Conservation (phyloP, 805 yeast genomes). For the Saccharomycopsis guyanensis region DNA sequence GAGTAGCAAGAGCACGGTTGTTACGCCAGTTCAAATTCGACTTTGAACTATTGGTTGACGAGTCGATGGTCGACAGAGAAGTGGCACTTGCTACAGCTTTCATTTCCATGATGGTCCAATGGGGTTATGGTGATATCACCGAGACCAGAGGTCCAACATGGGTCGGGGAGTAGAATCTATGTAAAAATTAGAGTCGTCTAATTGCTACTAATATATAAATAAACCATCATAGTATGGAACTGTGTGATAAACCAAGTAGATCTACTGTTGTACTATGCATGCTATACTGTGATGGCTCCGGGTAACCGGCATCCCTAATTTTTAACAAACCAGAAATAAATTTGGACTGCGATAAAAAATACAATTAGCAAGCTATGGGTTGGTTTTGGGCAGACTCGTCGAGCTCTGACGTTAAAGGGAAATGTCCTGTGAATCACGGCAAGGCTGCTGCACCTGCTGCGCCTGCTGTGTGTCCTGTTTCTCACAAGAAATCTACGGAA, state of each 20-base stretch:
- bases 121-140: conserved; percentile 51
- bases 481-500: conserved; percentile 21
- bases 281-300: too few species aligned
- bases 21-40: conserved; percentile 55
- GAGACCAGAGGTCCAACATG: conserved; percentile 47
- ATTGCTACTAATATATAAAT: too few species aligned
- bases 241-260: too few species aligned
- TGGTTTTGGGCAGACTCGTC: conserved; percentile 74
- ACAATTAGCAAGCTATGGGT: conserved; percentile 51
- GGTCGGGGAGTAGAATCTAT: conserved; percentile 21
- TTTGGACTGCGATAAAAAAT: too few species aligned
- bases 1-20: conserved; percentile 47
- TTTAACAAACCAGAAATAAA: too few species aligned
- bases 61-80: conserved; percentile 38
- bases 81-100: conserved; percentile 54
- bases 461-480: conserved; percentile 34
- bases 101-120: conserved; percentile 56
- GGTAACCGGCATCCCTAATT: too few species aligned
- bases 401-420: background rate
- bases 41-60: conserved; percentile 49
- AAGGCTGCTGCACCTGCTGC: conserved; percentile 22
- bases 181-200: too few species aligned
- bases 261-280: conserved; percentile 34
- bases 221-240: too few species aligned
- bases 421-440: conserved; percentile 18